Evolutionary conservation across 805 yeast species (phyloP), one percentile per base, ranked within the genome.

Genomic region (Cyberlindnera amylophila): DNA sequence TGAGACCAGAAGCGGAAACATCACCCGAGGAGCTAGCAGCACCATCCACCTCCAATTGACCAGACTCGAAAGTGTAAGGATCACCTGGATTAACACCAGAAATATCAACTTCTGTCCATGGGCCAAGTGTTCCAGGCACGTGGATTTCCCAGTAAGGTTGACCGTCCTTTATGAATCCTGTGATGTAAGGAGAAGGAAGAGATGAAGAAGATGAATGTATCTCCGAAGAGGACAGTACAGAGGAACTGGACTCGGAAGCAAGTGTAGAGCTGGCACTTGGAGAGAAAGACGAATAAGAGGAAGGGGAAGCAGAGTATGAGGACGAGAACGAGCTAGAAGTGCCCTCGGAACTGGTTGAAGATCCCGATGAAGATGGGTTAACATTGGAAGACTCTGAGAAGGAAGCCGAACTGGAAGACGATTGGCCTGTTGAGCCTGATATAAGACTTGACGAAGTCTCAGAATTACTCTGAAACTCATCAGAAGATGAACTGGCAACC

Each of bases 81-180:
- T 65, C 41, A 63, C 71, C 24, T 61, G 71, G 31, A 46, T 81
- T 58, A 80, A 78, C 0, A 61, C 76, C 16, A 71, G 71, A 11
- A 87, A 85, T 52, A 69, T 81, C 40, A 77, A 70, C 32, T 81
- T 74, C 40, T 80, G 88, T 82, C 61, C 47, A 44, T 78, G 15
- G 76, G 72, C 47, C 72, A 77, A 49, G 86, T 85, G 1, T 62
- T 60, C 24, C 65, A 61, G 29, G 52, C 38, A 33, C 45, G 60
- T 28, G 67, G 58, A 32, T 72, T 71, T 60, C 77, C 77, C 12
- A 77, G 71, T 52, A 79, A 75, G 16, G 59, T 63, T 26, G 54
- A 61, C 44, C 72, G 62, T 27, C 66, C 60, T 16, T 47, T 48
- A 28, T 41, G 46, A 11, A 66, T 55, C 41, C 65, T 50, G 21